Conservation (phyloP, 2,329 filamentous ascomycete species). For the Cladosporium sphaerospermum region DNA sequence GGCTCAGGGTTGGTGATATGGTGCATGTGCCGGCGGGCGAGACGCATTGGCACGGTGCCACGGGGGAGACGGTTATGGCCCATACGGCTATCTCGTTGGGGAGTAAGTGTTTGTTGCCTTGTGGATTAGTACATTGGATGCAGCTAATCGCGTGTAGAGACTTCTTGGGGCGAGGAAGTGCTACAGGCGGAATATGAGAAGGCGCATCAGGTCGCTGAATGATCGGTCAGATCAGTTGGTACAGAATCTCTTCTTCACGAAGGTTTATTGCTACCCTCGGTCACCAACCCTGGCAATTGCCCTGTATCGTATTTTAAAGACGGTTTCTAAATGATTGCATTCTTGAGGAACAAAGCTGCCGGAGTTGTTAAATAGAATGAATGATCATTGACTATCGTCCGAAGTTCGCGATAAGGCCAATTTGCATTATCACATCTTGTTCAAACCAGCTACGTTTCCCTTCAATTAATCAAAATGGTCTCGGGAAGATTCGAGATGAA, state of each 20-base stretch:
- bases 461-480: no score
- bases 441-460: no score
- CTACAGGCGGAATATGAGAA: conserved; percentile 34
- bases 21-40: conserved; percentile 37
- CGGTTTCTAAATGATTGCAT: no score
- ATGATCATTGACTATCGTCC: neutral
- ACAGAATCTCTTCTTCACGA: no score
- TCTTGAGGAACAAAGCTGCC: no score
- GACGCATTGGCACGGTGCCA: conserved; percentile 42
- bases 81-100: conserved; percentile 36
- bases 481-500: no score
- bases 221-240: neutral
- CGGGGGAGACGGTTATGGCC: conserved; percentile 35
- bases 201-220: conserved; percentile 17
- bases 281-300: no score
- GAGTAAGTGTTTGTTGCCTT: conserved; percentile 18
- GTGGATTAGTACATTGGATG: neutral
- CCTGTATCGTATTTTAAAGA: no score
- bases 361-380: no score
- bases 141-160: conserved; percentile 19
- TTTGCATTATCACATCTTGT: no score
- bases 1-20: conserved; percentile 37
- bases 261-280: no score
- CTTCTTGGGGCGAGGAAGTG: conserved; percentile 33
- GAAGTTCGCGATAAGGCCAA: neutral